Base-by-base conservation (phyloP, 164 flowering plant species). In the Annona squamosa region DNA sequence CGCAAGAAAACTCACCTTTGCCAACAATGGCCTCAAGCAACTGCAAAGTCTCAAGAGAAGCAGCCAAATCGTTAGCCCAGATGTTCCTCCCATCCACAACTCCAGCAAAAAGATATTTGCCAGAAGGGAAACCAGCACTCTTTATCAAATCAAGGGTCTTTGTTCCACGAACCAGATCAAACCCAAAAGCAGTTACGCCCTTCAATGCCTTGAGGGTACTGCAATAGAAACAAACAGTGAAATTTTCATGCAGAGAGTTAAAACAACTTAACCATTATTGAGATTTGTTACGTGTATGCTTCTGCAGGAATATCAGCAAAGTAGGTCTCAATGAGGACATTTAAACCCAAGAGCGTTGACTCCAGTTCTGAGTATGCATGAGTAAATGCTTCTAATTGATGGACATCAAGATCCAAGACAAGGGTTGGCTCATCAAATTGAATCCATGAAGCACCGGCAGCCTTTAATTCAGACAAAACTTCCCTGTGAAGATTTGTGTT, bases 11-110 rank as follows among this genome's bases (percentile, higher is more conserved):
- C 48, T 68, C 77, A 92, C 98, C 97, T 82, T 91, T 92, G 52
- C 98, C 97, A 57, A 89, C 97, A 79, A 89, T 73, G 78, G 84
- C 84, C 81, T 88, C 93, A 77, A 94, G 95, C 67, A 79, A 66
- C 17, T 85, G 67, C 46, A 94, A 82, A 65, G 84, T 83, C 19
- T 46, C 71, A 65, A 94, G 85, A 72, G 98, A 94, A 75, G 87
- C 77, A 71, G 88, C 82, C 72, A 94, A 92, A 80, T 94, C 91
- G 74, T 94, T 92, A 52, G 98, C 97, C 98, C 98, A 94, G 70
- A 94, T 90, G 81, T 94, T 94, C 82, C 98, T 90, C 77, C 98
- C 98, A 82, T 94, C 98, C 78, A 94, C 97, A 56, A 94, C 82
- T 72, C 98, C 98, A 85, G 97, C 97, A 86, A 91, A 93, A 5